A percentile compares a stretch with the other conserved stretches of the same genome.
These are phyloP conservation scores for Suillus tomentosus DNA, from an alignment of 768 basidiomycete genomes.

Conservation along the genomic window DNA sequence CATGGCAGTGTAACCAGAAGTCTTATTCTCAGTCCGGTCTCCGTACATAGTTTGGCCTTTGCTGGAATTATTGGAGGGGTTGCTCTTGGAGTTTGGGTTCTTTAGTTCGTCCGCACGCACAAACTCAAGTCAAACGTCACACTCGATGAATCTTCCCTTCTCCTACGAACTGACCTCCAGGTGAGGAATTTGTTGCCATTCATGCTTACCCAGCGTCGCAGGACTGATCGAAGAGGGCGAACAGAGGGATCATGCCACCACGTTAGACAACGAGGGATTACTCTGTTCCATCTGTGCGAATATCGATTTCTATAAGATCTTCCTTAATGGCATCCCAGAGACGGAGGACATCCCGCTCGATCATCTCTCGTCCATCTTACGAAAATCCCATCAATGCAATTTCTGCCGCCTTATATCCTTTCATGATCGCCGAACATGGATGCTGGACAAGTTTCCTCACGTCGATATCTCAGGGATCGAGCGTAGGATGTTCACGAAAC, in stretches of 20 bases:
- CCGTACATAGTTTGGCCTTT: background rate
- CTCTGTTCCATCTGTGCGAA: conserved; percentile 12
- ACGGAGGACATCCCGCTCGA: conserved; percentile 6
- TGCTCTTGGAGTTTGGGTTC: background rate
- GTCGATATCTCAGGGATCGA: conserved; percentile 9
- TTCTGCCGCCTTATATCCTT: conserved; percentile 10
- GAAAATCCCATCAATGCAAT: conserved; percentile 12
- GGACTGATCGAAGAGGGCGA: background rate
- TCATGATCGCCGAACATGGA: conserved; percentile 9
- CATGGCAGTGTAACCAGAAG: background rate
- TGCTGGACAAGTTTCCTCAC: conserved; percentile 7
- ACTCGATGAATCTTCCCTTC: background rate
- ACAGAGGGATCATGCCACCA: background rate
- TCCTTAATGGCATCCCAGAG: conserved; percentile 8
- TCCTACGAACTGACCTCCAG: background rate
- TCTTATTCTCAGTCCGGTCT: background rate
- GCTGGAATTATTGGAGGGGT: background rate
- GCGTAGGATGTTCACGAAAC: conserved; percentile 2
- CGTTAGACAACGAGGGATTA: background rate
- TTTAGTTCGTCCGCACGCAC: background rate
- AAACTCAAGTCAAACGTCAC: background rate
- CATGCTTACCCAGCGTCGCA: background rate
- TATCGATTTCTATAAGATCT: conserved; percentile 5
- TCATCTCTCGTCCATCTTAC: conserved; percentile 4
- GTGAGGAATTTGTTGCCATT: background rate